These are phyloP conservation scores for Primulina eburnea DNA, from an alignment of 257 asterid species.

Conservation along the genomic window DNA sequence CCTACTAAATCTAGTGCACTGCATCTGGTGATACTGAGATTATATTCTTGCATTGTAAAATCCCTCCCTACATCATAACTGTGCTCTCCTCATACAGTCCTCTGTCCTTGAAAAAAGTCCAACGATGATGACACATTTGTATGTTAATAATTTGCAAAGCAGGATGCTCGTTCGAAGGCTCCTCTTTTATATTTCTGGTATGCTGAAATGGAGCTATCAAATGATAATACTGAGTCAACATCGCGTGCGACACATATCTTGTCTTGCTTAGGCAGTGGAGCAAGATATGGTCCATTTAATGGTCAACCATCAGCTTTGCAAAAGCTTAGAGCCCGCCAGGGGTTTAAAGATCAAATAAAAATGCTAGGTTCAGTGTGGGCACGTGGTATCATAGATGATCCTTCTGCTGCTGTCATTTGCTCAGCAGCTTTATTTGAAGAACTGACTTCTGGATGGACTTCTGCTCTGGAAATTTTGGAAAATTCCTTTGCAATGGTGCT, in stretches of 20 bases:
- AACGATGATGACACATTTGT: slow-evolving; percentile 18
- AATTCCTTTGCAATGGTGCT: slow-evolving; percentile 84
- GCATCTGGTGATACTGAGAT: slow-evolving; percentile 7
- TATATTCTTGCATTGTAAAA: background rate
- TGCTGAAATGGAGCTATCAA: slow-evolving; percentile 76
- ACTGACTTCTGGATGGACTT: slow-evolving; percentile 69
- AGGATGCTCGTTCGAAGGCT: slow-evolving; percentile 59
- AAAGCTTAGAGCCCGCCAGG: slow-evolving; percentile 87
- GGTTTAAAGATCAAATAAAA: slow-evolving; percentile 75
- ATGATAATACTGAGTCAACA: slow-evolving; percentile 45
- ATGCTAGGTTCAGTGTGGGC: slow-evolving; percentile 60
- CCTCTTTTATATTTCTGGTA: slow-evolving; percentile 88
- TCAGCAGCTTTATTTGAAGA: slow-evolving; percentile 89
- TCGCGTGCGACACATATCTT: slow-evolving; percentile 81
- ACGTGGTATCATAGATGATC: slow-evolving; percentile 71
- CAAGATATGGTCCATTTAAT: slow-evolving; percentile 60
- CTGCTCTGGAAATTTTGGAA: slow-evolving; percentile 68
- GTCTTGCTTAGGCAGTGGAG: slow-evolving; percentile 83
- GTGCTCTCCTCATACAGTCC: too few relatives aligned
- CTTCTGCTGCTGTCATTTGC: slow-evolving; percentile 70
- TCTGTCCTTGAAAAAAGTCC: background rate
- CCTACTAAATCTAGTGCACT: background rate
- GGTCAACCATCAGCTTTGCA: slow-evolving; percentile 63
- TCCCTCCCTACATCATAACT: slow-evolving; percentile 3
- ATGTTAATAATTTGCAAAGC: slow-evolving; percentile 26